phyloP scores from a whole-genome alignment of 441 rosid genomes.

The Raphanus hybrid region DNA sequence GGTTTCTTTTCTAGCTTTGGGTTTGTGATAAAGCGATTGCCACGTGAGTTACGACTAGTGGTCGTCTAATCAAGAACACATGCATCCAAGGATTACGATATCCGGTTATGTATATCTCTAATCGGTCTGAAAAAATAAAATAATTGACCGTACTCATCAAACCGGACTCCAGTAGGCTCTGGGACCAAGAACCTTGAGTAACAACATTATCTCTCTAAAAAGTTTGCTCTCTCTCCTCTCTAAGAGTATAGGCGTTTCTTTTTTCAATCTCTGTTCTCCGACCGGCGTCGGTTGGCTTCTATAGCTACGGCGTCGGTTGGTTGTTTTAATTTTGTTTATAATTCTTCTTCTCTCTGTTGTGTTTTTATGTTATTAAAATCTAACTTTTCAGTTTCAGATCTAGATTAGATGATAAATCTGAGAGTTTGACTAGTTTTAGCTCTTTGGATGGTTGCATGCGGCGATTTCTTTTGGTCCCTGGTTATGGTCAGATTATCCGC shows the following conservation, averaged over 20 bases:
- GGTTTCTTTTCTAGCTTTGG: slow-evolving; percentile 16
- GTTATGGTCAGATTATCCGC: neutral
- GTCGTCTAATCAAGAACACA: slow-evolving; percentile 22
- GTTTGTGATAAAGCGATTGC: slow-evolving; percentile 38
- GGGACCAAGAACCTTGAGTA: neutral
- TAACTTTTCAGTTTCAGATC: neutral
- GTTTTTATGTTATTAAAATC: too few relatives aligned
- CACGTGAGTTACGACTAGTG: slow-evolving; percentile 36
- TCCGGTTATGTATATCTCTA: slow-evolving; percentile 9
- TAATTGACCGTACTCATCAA: slow-evolving; percentile 23
- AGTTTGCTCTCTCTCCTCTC: too few relatives aligned
- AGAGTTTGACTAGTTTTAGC: neutral
- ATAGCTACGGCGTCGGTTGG: too few relatives aligned
- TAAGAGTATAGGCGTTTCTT: too few relatives aligned
- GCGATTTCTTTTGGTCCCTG: neutral
- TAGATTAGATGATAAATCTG: neutral
- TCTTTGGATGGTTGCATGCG: neutral
- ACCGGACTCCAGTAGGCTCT: neutral
- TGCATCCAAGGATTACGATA: slow-evolving; percentile 26
- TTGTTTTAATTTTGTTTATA: too few relatives aligned
- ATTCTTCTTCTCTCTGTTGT: neutral
- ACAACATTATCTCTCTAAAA: too few relatives aligned
- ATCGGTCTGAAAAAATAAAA: neutral
- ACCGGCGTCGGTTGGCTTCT: too few relatives aligned
- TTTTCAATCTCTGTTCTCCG: too few relatives aligned